Evolutionary conservation across 208 protist species (phyloP), one percentile per base, ranked within the genome.

Genomic region (Lotmaria passim): DNA sequence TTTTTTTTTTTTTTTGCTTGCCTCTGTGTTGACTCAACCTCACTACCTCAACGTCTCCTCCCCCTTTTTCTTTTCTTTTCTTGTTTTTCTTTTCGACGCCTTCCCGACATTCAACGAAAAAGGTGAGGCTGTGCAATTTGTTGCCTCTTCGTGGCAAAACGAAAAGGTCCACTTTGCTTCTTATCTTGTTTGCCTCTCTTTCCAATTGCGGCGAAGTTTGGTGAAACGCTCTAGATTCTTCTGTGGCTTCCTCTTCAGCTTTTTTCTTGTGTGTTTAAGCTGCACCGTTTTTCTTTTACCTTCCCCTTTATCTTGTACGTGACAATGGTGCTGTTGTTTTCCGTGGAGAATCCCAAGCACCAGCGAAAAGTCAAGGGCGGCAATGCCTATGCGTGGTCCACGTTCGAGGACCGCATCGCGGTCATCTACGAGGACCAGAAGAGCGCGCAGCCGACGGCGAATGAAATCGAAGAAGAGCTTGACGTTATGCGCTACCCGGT

Each of bases 381-480:
- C 31, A 46, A 31, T 33, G 47, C n/a, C 21, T 77, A 58, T 26
- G 63, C 34, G 17, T 77, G 71, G 71, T 71, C 71, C 7, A 70
- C 71, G 14, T 77, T 77, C 24, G 56, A 77, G 50, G 57, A 77
- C 41, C 71, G 63, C 38, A 52, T 77, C 12, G 71, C 71, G 30
- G 71, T 77, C 19, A 43, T 77, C 36, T 66, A 77, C 50, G 56
- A 77, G 3, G 57, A 61, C 34, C 52, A 55, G 33, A 77, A 71
- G 39, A 44, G 56, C 2, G 48, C 46, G 39, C 56, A 41, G 33
- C 71, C 71, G 1, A 53, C 71, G 3, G 55, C 34, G 24, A 58
- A 71, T 11, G 71, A 77, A 14, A 77, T 77, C 19, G 63, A 65
- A 30, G n/a, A n/a, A 24, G 53, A 65, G 56, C 57, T 77, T 26